These are phyloP conservation scores for Lunularia cruciata DNA, from an alignment of 225 moss, liverwort and hornwort species.

Conservation along the genomic window DNA sequence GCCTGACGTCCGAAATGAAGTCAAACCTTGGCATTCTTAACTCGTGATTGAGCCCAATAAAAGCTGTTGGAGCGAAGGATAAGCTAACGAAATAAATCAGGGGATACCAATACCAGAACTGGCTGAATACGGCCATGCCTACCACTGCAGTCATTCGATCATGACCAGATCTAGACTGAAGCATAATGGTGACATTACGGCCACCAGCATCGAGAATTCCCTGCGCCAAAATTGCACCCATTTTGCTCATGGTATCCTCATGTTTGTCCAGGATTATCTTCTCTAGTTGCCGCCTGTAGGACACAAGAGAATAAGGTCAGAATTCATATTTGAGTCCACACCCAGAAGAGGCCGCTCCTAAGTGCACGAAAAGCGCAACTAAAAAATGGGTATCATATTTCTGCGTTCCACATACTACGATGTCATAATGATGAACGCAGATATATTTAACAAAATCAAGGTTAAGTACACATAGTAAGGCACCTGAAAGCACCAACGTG, in stretches of 20 bases:
- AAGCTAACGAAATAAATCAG: conserved; percentile 89
- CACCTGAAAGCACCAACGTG: conserved; percentile 75
- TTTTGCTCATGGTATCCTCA: conserved; percentile 99
- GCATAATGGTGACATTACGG: conserved; percentile 94
- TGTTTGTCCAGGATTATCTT: conserved; percentile 93
- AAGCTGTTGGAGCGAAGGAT: conserved; percentile 90
- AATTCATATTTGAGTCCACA: too few species aligned
- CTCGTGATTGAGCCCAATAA: conserved; percentile 90
- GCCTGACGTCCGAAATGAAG: conserved; percentile 78
- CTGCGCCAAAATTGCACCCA: conserved; percentile 96
- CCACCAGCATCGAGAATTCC: conserved; percentile 94
- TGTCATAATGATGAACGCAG: too few species aligned
- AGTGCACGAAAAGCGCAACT: too few species aligned
- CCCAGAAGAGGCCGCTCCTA: too few species aligned
- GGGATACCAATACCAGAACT: conserved; percentile 99
- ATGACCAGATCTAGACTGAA: conserved; percentile 93
- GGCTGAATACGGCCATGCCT: conserved; percentile 98
- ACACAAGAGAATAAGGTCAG: not conserved
- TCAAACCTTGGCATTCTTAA: conserved; percentile 93
- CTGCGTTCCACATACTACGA: too few species aligned
- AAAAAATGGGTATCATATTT: too few species aligned
- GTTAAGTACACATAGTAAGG: too few species aligned
- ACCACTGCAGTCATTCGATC: conserved; percentile 95
- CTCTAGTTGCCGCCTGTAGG: conserved; percentile 70
- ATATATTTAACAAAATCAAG: not conserved